Evolutionary conservation across 257 asterid genomes (phyloP).

Genomic region (Solanum neorickii): DNA sequence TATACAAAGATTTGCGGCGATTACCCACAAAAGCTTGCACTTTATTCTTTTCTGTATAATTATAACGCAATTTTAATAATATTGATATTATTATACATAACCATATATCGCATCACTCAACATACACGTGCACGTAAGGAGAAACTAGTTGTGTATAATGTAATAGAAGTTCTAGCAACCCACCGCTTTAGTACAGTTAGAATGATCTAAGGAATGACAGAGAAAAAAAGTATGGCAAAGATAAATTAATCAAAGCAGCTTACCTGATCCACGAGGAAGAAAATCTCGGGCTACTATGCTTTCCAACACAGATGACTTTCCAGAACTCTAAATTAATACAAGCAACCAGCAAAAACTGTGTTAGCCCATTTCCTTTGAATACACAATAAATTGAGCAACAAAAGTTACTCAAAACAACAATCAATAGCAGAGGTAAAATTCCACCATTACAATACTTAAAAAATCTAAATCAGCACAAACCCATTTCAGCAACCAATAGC

Average conservation of each 20-base stretch:
- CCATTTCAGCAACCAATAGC: not conserved
- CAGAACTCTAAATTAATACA: conserved; percentile 61
- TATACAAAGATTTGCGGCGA: not conserved
- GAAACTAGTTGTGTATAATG: not conserved
- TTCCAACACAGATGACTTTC: conserved; percentile 92
- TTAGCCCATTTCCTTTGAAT: not conserved
- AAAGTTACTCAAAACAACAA: not conserved
- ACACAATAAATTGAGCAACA: not conserved
- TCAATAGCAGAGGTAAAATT: not conserved
- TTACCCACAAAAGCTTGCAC: not conserved
- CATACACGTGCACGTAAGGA: not conserved
- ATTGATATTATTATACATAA: not conserved
- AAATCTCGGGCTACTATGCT: conserved; percentile 88
- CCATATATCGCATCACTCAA: not conserved
- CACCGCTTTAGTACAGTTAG: not conserved
- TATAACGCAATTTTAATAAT: not conserved
- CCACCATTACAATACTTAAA: not conserved
- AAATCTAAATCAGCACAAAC: not conserved
- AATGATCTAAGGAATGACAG: not conserved
- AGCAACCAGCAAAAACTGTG: not conserved
- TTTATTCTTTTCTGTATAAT: not conserved
- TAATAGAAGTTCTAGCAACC: not conserved
- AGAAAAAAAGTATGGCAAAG: not conserved
- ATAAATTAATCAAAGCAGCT: conserved; percentile 3
- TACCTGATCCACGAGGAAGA: conserved; percentile 97